Conservation (phyloP, 1,284 basidiomycete species). For the Heterobasidion parviporum region DNA sequence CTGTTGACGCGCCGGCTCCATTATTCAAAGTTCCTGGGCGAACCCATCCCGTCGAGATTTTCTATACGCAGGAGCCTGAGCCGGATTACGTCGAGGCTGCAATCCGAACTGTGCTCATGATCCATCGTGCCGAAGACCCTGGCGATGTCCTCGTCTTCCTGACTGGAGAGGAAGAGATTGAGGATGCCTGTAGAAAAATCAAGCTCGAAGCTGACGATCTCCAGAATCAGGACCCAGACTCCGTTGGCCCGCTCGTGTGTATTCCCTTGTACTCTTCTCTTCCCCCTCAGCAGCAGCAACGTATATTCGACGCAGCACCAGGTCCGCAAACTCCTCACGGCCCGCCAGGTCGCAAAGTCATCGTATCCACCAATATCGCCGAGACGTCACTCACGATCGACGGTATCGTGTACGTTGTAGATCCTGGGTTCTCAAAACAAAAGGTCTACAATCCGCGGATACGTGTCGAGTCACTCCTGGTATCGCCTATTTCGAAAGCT, state of each 20-base stretch:
- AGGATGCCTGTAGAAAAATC: constrained; percentile 93
- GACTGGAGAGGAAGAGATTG: constrained; percentile 98
- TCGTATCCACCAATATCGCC: constrained; percentile 96
- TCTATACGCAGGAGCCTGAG: constrained; percentile 95
- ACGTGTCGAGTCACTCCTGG: constrained; percentile 89
- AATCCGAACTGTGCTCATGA: constrained; percentile 94
- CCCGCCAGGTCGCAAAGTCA: constrained; percentile 87
- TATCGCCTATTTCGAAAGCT: constrained; percentile 94
- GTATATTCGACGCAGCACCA: constrained; percentile 90
- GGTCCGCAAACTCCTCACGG: constrained; percentile 52
- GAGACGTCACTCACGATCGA: constrained; percentile 98
- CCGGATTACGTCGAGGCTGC: constrained; percentile 97
- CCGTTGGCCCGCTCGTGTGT: constrained; percentile 82
- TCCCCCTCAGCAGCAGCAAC: constrained; percentile 89
- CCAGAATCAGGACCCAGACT: constrained; percentile 56
- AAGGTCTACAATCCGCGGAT: constrained; percentile 97
- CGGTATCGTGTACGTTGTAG: constrained; percentile 98
- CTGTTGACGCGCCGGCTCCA: constrained; percentile 60
- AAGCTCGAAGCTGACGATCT: constrained; percentile 84
- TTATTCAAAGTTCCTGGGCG: constrained; percentile 95
- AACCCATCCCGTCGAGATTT: constrained; percentile 93
- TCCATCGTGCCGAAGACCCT: constrained; percentile 91
- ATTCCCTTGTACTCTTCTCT: constrained; percentile 93
- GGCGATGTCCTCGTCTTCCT: constrained; percentile 94
- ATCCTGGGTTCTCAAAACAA: constrained; percentile 96